Base-by-base conservation (phyloP, 2,329 filamentous ascomycete species). In the Coniosporium tulheliwenetii region DNA sequence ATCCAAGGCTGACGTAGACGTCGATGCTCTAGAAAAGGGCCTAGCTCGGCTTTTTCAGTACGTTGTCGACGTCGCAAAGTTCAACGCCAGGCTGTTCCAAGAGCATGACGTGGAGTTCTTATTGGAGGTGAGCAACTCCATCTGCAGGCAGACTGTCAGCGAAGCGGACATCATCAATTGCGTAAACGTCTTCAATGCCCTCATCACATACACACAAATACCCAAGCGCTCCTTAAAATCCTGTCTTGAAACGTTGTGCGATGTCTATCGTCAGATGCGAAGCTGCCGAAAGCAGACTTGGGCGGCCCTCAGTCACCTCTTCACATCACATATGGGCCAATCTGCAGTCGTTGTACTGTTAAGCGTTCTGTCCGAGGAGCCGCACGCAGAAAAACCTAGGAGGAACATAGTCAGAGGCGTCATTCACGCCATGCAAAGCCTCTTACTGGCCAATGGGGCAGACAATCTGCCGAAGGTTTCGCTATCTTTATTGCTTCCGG, bases 261-360 rank as follows among this genome's bases (percentile, higher is more conserved):
- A 78, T 34, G 80, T 85, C 44, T 79, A 81, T 54, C 77, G 73
- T 45, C 65, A 83, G 39, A 72, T 86, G 2, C 62, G 65, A 10
- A 65, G 61, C 37, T 66, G 83, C 9, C 66, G 74, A 43, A 74
- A 77, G 45, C 68, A 73, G 34, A 71, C 81, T 2, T 86, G 81
- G 81, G 73, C 75, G 45, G 79, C 77, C 0, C 64, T 86, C 30
- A 69, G 72, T 52, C 80, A 84, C 47, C 64, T 87, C 0, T 79
- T 79, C 62, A 77, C 69, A 50, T 85, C 81, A 1, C 81, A 85
- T 53, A 75, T 84, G 47, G 80, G 80, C 14, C 78, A 82, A 46
- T 73, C 73, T 31, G 78, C 79, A 1, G 69, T 85, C 37, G 69
- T 75, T 41, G 71, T 79, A 16, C 59, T 85, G 15, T 64, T 85